Evolutionary conservation across 805 yeast species (phyloP).

Genomic region (Candida tallmaniae): DNA sequence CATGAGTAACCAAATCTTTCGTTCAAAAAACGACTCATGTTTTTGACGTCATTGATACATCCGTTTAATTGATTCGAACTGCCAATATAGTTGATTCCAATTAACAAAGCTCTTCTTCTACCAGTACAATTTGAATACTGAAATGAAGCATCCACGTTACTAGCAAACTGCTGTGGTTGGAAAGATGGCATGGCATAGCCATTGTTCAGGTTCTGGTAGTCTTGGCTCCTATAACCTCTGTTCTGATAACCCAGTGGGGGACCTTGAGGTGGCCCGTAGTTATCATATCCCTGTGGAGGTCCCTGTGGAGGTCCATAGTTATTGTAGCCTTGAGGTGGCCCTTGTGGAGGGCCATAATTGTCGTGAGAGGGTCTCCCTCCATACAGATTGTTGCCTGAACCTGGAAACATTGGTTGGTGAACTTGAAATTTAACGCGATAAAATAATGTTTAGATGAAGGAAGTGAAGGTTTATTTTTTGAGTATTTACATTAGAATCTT

Average conservation of each 20-base stretch:
- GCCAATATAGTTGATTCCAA: constrained; percentile 34
- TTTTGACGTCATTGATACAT: constrained; percentile 37
- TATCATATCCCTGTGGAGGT: constrained; percentile 6
- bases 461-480: too few species aligned
- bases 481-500: too few species aligned
- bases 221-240: constrained; percentile 9
- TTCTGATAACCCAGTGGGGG: constrained; percentile 14
- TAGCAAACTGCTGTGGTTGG: constrained; percentile 34
- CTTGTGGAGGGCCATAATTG: constrained; percentile 7
- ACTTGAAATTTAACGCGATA: constrained; percentile 2
- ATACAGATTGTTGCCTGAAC: constrained; percentile 14
- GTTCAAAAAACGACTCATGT: constrained; percentile 29
- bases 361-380: constrained; percentile 5
- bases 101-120: constrained; percentile 30
- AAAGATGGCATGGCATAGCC: constrained; percentile 19
- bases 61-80: constrained; percentile 28
- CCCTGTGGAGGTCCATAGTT: constrained; percentile 11
- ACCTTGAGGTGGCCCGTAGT: constrained; percentile 15
- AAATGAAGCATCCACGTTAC: constrained; percentile 30
- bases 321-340: constrained; percentile 4
- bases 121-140: constrained; percentile 37
- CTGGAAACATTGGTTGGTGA: constrained; percentile 15
- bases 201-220: constrained; percentile 4
- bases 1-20: constrained; percentile 26
- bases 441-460: too few species aligned